A percentile compares a stretch with the other conserved stretches of the same genome.
These are phyloP conservation scores for Yamadazyma sp. DNA, from an alignment of 805 yeast genomes.

Conservation along the genomic window DNA sequence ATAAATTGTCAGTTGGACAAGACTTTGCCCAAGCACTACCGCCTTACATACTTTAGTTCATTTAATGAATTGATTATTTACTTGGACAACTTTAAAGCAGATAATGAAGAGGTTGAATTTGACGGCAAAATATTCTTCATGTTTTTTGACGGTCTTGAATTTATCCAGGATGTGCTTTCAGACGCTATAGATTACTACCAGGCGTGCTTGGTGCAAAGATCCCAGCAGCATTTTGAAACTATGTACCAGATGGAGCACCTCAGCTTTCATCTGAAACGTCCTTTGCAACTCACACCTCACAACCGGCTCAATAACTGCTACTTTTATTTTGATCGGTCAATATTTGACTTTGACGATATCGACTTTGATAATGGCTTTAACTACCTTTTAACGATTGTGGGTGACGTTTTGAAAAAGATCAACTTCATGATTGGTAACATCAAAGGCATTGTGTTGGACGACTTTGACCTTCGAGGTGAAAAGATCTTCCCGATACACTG, in stretches of 20 bases:
- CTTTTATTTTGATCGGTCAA: slow-evolving; percentile 34
- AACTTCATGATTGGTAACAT: slow-evolving; percentile 33
- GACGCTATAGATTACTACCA: slow-evolving; percentile 30
- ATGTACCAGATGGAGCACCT: slow-evolving; percentile 8
- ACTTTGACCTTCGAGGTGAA: slow-evolving; percentile 28
- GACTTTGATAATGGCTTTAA: slow-evolving; percentile 26
- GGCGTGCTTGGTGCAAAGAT: slow-evolving; percentile 8
- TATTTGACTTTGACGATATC: slow-evolving; percentile 28
- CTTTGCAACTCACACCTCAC: slow-evolving; percentile 2
- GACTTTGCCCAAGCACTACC: slow-evolving; percentile 13
- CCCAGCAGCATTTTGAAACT: slow-evolving; percentile 5
- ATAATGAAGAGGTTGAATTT: slow-evolving; percentile 15
- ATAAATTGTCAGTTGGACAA: slow-evolving; percentile 21
- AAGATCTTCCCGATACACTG: slow-evolving; percentile 29
- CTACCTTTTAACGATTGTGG: slow-evolving; percentile 29
- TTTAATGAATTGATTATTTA: slow-evolving; percentile 18
- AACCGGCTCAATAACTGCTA: slow-evolving; percentile 15
- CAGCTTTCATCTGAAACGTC: slow-evolving; percentile 2
- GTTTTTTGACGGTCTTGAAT: slow-evolving; percentile 37
- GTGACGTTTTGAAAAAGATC: slow-evolving; percentile 35
- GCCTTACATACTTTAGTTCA: slow-evolving; percentile 12
- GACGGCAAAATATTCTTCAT: slow-evolving; percentile 34
- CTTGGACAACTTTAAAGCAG: slow-evolving; percentile 23
- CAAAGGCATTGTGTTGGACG: slow-evolving; percentile 34
- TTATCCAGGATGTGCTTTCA: slow-evolving; percentile 30